A percentile compares a stretch with the other conserved stretches of the same genome.
These are phyloP conservation scores for Scheffersomyces ergatensis DNA, from an alignment of 805 yeast genomes.

Conservation along the genomic window DNA sequence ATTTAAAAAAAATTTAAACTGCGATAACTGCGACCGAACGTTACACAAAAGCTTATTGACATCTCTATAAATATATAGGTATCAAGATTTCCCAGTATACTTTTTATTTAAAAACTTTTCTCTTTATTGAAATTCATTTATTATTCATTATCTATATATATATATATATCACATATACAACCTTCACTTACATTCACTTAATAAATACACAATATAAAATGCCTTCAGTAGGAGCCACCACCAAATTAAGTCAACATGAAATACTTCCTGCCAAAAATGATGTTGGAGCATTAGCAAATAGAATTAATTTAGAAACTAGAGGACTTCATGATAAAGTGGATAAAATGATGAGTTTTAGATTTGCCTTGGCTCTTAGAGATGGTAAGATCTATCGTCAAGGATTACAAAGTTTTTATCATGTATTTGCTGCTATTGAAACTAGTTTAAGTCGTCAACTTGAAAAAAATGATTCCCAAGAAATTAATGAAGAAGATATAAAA, in stretches of 20 bases:
- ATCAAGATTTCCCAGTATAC: too few relatives aligned
- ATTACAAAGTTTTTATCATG: constrained; percentile 67
- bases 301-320: constrained; percentile 72
- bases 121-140: too few relatives aligned
- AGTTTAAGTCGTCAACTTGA: constrained; percentile 46
- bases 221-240: constrained; percentile 23
- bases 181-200: too few relatives aligned
- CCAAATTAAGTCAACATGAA: constrained; percentile 41
- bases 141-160: too few relatives aligned
- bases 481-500: constrained; percentile 19
- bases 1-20: too few relatives aligned
- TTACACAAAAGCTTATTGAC: too few relatives aligned
- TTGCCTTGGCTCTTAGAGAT: constrained; percentile 75
- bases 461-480: too few relatives aligned
- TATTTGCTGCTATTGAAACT: constrained; percentile 63
- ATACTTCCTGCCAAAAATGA: constrained; percentile 78
- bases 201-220: constrained; percentile 3
- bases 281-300: constrained; percentile 77
- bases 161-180: too few relatives aligned
- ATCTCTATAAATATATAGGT: too few relatives aligned
- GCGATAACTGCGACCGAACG: too few relatives aligned
- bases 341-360: constrained; percentile 63
- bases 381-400: constrained; percentile 79
- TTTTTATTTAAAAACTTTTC: too few relatives aligned
- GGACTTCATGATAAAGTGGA: constrained; percentile 66